These are phyloP conservation scores for Arthrocladium fulminans DNA, from an alignment of 2,329 filamentous ascomycete species.

Conservation along the genomic window DNA sequence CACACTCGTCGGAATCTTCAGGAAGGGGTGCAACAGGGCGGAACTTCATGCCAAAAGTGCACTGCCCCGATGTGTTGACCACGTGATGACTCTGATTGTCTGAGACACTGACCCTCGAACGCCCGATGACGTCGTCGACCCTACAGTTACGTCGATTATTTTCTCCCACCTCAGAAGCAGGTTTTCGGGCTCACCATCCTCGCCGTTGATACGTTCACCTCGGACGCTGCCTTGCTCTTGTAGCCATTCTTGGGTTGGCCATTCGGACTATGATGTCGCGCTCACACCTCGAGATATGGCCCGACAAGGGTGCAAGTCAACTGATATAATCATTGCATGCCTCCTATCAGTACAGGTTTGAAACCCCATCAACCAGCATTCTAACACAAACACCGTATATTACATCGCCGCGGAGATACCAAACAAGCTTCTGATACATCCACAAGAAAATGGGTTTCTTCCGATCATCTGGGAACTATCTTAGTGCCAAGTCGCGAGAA, in stretches of 20 bases:
- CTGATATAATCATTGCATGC: neutral
- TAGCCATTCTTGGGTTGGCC: neutral
- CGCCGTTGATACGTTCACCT: neutral
- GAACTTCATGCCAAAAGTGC: too few species aligned
- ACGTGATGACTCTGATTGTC: neutral
- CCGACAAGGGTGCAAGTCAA: neutral
- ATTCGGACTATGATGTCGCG: neutral
- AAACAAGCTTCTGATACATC: neutral
- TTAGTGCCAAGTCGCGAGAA: slow-evolving; percentile 3
- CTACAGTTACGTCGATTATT: neutral
- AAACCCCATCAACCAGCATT: neutral
- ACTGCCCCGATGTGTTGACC: neutral
- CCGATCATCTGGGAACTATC: neutral
- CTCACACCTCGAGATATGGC: neutral
- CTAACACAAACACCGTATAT: neutral
- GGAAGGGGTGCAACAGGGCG: too few species aligned
- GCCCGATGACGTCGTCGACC: neutral
- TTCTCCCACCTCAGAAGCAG: neutral
- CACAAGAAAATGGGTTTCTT: slow-evolving; percentile 6
- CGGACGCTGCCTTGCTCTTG: neutral
- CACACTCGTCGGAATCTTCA: too few species aligned
- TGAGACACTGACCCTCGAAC: neutral
- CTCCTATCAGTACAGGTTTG: neutral
- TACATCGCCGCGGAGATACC: too few species aligned
- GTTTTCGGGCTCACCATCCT: neutral